Base-by-base conservation (phyloP, 2,329 filamentous ascomycete species). In the Pyrenophora graminea region DNA sequence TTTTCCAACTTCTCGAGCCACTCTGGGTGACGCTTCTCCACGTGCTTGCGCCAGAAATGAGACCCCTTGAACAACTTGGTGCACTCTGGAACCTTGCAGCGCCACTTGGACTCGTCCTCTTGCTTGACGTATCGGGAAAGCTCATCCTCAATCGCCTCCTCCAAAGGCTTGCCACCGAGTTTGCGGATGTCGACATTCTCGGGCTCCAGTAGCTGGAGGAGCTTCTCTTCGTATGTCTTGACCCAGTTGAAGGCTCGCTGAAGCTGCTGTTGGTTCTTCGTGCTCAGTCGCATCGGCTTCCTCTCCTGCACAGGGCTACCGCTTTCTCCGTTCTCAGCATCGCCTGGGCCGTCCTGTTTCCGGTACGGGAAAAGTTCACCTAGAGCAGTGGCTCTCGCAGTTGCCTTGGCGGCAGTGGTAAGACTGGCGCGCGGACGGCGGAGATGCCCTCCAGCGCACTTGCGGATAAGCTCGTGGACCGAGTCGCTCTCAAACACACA, bases 401-500 rank as follows among this genome's bases (percentile, higher is more conserved):
- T 92, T 32, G 86, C 86, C 74, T 94, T 93, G 5, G 91, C 90
- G 21, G 90, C 82, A 10, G 85, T 88, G 4, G 89, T 94, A 30
- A 97, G 81, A 31, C 91, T 96, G 65, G 89, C 89, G 50, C 92
- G 84, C 33, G 94, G 94, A 41, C 94, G 87, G 56, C 94, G 90
- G 55, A 99, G 85, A 79, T 99, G 94, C n/a, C 94, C 94, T 36
- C 94, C 94, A 21, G 94, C 91, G 65, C 94, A 99, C 76, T 99
- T 97, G 53, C 94, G 86, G 34, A 90, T 92, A 60, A 99, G 80
- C 76, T 99, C 94, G 68, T 99, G 94, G 18, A 97, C 87, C 0
- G 93, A 97, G 73, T 99, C 94, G 68, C 91, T 94, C 76, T 99
- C 94, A 63, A 99, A 97, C 4, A 99, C 95, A 72, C 94, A 99